Percentiles rank a stretch among this genome's conserved stretches.
Conservation (phyloP, 495 filamentous ascomycete genomes). For the Aspergillus sclerotioniger region DNA sequence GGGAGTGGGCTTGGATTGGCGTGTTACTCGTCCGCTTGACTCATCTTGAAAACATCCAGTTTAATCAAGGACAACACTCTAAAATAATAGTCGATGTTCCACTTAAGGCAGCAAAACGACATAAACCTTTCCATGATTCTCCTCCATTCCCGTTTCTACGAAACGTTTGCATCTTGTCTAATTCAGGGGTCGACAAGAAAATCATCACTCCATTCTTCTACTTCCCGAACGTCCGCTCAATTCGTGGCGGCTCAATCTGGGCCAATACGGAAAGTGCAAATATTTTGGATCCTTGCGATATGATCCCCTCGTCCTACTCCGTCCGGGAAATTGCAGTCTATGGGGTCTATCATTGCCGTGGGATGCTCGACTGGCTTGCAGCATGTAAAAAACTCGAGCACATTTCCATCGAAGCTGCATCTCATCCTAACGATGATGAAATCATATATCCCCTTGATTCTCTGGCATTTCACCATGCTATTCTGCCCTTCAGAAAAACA, state of each 20-base stretch:
- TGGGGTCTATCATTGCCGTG: not conserved
- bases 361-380: constrained; percentile 7
- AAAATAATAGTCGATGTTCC: not conserved
- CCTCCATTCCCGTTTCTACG: not conserved
- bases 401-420: not conserved
- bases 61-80: not conserved
- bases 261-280: not conserved
- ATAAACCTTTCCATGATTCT: constrained; percentile 1
- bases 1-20: not conserved
- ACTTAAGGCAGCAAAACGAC: not conserved
- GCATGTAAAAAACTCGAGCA: not conserved
- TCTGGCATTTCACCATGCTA: not conserved
- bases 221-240: constrained; percentile 2
- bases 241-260: not conserved
- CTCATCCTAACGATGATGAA: not conserved
- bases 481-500: not conserved
- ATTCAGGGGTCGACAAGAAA: not conserved
- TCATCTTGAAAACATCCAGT: not conserved
- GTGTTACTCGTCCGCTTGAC: not conserved
- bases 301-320: not conserved
- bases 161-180: not conserved
- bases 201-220: constrained; percentile 2
- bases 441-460: not conserved
- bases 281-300: not conserved
- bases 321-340: not conserved